phyloP scores from a whole-genome alignment of 306 rosid genomes.

The Trichosanthes truncata region DNA sequence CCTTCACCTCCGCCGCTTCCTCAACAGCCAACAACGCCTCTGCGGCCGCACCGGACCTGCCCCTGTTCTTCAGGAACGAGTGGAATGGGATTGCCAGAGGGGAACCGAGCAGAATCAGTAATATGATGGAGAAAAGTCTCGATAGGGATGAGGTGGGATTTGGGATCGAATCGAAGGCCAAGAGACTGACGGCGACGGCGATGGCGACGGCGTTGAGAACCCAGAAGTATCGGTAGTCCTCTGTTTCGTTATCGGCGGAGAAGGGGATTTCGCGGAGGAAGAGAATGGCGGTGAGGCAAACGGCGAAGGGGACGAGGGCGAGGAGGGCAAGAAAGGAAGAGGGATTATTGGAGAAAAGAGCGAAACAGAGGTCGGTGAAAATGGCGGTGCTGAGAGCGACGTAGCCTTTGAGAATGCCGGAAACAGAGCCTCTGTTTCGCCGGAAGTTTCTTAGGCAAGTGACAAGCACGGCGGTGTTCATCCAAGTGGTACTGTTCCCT shows the following conservation, averaged over 20 bases:
- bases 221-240: background rate
- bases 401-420: constrained; percentile 72
- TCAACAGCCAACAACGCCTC: background rate
- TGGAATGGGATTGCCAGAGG: background rate
- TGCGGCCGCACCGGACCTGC: background rate
- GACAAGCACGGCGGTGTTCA: constrained; percentile 88
- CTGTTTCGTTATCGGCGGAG: constrained; percentile 16
- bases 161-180: background rate
- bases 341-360: constrained; percentile 49
- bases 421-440: constrained; percentile 62
- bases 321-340: constrained; percentile 61
- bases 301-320: constrained; percentile 47
- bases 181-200: background rate
- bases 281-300: constrained; percentile 53
- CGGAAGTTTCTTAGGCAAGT: constrained; percentile 70
- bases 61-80: background rate
- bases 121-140: background rate
- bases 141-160: background rate
- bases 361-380: constrained; percentile 65
- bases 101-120: background rate
- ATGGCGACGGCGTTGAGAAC: background rate
- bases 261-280: constrained; percentile 56
- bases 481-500: constrained; percentile 92
- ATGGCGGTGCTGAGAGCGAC: constrained; percentile 88
- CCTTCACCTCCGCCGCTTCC: background rate